Conservation (phyloP, 768 basidiomycete species). For the Agrocybe pediades region DNA sequence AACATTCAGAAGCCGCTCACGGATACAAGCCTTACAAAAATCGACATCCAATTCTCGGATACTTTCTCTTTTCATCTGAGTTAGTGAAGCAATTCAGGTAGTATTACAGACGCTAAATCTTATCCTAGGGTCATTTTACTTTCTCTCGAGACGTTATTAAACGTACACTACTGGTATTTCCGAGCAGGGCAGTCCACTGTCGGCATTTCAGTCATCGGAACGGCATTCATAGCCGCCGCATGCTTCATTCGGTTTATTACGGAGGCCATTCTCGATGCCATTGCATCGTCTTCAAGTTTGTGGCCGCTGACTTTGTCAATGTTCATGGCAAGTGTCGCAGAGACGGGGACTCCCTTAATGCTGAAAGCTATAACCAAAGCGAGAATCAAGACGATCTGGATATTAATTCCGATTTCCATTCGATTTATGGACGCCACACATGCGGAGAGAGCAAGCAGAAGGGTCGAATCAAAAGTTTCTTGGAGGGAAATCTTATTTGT, state of each 20-base stretch:
- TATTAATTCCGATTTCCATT: slow-evolving; percentile 14
- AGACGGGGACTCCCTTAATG: slow-evolving; percentile 18
- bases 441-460: slow-evolving; percentile 29
- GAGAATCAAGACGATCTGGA: slow-evolving; percentile 14
- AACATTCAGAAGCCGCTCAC: no score
- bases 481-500: neutral
- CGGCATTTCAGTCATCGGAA: slow-evolving; percentile 29
- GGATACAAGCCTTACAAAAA: no score
- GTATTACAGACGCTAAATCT: neutral
- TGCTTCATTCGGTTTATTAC: no score
- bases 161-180: slow-evolving; percentile 34
- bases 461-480: slow-evolving; percentile 3
- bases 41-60: no score
- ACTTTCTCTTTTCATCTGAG: no score
- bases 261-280: no score
- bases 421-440: slow-evolving; percentile 23
- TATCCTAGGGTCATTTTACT: slow-evolving; percentile 18
- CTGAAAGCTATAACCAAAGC: slow-evolving; percentile 23
- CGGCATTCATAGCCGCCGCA: slow-evolving; percentile 17
- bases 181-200: slow-evolving; percentile 32
- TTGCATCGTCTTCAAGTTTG: neutral
- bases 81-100: no score
- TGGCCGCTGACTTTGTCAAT: neutral
- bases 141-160: slow-evolving; percentile 12
- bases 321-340: neutral